Evolutionary conservation across 2,329 filamentous ascomycete genomes (phyloP).

Genomic region (Colletotrichum noveboracense): DNA sequence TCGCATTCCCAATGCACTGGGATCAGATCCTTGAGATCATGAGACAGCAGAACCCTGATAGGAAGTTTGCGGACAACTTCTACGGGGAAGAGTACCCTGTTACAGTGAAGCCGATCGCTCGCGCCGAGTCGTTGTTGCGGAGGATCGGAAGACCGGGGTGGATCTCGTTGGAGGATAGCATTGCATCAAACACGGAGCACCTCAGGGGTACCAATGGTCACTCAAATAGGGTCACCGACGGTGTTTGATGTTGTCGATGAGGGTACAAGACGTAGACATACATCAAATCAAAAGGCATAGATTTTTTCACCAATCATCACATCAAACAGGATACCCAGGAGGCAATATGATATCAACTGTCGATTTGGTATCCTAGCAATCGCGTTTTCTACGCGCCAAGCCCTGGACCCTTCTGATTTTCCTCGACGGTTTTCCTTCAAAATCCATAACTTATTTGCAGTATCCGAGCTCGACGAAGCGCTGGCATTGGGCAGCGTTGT

Average conservation of each 20-base stretch:
- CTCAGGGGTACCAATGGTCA: not conserved
- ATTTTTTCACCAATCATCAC: not conserved
- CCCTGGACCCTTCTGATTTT: rapidly evolving
- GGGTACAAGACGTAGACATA: not conserved
- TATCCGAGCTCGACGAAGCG: not conserved
- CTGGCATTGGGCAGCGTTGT: not conserved
- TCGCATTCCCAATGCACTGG: constrained; percentile 51
- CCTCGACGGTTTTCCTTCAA: not conserved
- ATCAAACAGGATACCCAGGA: not conserved
- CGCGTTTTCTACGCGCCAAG: not conserved
- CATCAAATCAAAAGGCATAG: not conserved
- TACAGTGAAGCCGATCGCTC: not conserved
- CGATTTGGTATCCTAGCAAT: not conserved
- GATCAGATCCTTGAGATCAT: constrained; percentile 42
- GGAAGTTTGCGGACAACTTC: constrained; percentile 24
- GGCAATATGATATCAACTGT: not conserved
- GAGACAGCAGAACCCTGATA: constrained; percentile 19
- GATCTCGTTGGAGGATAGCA: not conserved
- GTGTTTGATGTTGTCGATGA: not conserved
- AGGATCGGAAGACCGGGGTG: not conserved
- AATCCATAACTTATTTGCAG: not conserved
- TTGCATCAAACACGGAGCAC: not conserved
- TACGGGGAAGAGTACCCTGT: not conserved
- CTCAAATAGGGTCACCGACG: not conserved
- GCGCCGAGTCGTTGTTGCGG: not conserved